Base-by-base conservation (phyloP, 2,329 filamentous ascomycete genomes). In the Beauveria pseudobassiana region DNA sequence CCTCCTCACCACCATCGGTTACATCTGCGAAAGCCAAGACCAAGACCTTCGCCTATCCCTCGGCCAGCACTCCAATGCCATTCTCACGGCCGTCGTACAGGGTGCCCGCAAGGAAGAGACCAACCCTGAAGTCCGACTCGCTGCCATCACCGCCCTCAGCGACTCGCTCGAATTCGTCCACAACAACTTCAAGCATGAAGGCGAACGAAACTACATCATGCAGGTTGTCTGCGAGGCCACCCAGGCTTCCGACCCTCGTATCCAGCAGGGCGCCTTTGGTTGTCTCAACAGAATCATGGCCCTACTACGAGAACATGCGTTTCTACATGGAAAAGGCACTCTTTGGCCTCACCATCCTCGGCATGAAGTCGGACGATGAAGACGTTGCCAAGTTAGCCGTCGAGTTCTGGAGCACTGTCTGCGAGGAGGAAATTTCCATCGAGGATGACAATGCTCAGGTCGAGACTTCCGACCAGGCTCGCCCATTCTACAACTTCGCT, bases 311-410 rank as follows among this genome's bases (percentile, higher is more conserved):
- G 71, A 96, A 97, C 80, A 99, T 99, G 95, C 89, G 93, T 71
- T 99, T 97, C 78, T 99, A 99, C 81, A 99, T 99, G 95, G 95
- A 99, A 82, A 98, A 98, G 85, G 95, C 95, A 42, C 84, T 99
- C 49, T 99, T 99, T 70, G 95, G 95, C 63, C 83, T 99, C 46
- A 99, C 95, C 45, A 96, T 99, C 65, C 87, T 96, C 74, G 95
- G 95, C 68, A 99, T 99, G 95, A 97, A 96, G 85, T 96, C 87
- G 70, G 88, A 93, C 8, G 95, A 99, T 69, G 95, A 99, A 76
- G 95, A 99, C 73, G 95, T 99, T 59, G 90, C 95, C 65, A 99
- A 99, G 83, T 83, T 99, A 62, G 95, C 95, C 43, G 92, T 99
- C 67, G 95, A 99, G 75, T 99, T 99, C 80, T 99, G 95, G 95